Conservation (phyloP, 805 yeast species). For the Barnettozyma californica region DNA sequence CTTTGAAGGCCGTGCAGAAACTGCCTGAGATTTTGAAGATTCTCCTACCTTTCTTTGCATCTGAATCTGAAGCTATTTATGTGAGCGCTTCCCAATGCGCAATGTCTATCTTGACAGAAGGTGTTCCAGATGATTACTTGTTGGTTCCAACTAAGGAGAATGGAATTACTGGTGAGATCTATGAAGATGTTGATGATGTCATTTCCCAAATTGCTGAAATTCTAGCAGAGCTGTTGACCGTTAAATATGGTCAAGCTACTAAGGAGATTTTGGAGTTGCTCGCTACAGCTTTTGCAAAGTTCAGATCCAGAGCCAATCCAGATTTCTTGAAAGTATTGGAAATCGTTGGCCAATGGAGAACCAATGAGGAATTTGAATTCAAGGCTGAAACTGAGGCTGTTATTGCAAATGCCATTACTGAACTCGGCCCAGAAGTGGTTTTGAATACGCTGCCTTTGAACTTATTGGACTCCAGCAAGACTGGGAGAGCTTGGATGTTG, state of each 20-base stretch:
- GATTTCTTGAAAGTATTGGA: conserved; percentile 61
- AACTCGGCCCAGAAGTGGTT: conserved; percentile 84
- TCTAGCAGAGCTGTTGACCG: conserved; percentile 56
- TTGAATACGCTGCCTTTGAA: conserved; percentile 74
- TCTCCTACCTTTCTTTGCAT: conserved; percentile 59
- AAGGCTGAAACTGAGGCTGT: conserved; percentile 76
- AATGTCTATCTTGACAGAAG: conserved; percentile 67
- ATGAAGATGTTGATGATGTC: conserved; percentile 51
- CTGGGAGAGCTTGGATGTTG: conserved; percentile 95
- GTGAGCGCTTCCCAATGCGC: conserved; percentile 82
- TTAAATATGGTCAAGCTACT: conserved; percentile 72
- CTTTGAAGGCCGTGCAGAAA: conserved; percentile 46
- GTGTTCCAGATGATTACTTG: conserved; percentile 56
- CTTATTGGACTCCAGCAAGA: conserved; percentile 45
- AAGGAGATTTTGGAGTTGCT: conserved; percentile 67
- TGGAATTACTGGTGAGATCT: conserved; percentile 41
- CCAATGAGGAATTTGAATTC: conserved; percentile 61
- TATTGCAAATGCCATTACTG: conserved; percentile 69
- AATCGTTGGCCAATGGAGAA: conserved; percentile 80
- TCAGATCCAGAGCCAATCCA: conserved; percentile 65
- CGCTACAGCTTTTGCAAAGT: conserved; percentile 53
- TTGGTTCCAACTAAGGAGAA: conserved; percentile 37
- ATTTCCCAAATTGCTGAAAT: conserved; percentile 48
- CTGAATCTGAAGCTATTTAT: conserved; percentile 60
- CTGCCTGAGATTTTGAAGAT: conserved; percentile 52